Base-by-base conservation (phyloP, 306 rosid species). In the Canavalia ensiformis region DNA sequence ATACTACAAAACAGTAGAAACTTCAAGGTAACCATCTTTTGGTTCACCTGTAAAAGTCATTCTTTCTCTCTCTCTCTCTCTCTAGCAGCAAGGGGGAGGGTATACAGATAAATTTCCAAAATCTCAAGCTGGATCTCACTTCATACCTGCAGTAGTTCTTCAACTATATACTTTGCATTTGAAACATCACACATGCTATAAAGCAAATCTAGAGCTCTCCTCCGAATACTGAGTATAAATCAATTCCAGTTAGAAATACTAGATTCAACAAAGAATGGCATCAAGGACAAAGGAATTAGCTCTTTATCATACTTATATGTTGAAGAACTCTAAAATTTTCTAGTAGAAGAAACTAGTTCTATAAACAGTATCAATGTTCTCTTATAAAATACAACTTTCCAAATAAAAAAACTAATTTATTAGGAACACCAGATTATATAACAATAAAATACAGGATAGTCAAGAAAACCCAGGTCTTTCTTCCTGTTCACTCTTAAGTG, bases 181-280 rank as follows among this genome's bases (percentile, higher is more conserved):
- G 99, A 89, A 88, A 93, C 90, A 71, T 96, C 99, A 87, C 99
- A 96, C 99, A 96, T 96, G 80, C 99, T 97, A 84, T 96, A 96
- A 70, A 96, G 99, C 87, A 96, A 91, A 88, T 96, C 99, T 44
- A 96, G 97, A 79, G 99, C 99, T 76, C 99, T 96, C 88, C 98
- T 89, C 70, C 98, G 98, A 69, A 93, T 96, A 82, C 99, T 96
- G 97, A 65, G 44, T 42, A 74, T 29, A 85, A 68, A 86, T 47
- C n/a, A 50, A 76, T 30, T 45, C 59, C 77, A 86, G 84, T 84
- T 58, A 84, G 78, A 67, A 68, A 60, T 74, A 84, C 50, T 35
- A 37, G 50, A 69, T 62, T 12, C 5, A 44, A 29, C 52, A 74
- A 42, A 18, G 4, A 2, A 74, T 18, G 42, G 12, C 34, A 59